Evolutionary conservation across 2,329 filamentous ascomycete species (phyloP).

Genomic region (Diaporthe citriasiana): DNA sequence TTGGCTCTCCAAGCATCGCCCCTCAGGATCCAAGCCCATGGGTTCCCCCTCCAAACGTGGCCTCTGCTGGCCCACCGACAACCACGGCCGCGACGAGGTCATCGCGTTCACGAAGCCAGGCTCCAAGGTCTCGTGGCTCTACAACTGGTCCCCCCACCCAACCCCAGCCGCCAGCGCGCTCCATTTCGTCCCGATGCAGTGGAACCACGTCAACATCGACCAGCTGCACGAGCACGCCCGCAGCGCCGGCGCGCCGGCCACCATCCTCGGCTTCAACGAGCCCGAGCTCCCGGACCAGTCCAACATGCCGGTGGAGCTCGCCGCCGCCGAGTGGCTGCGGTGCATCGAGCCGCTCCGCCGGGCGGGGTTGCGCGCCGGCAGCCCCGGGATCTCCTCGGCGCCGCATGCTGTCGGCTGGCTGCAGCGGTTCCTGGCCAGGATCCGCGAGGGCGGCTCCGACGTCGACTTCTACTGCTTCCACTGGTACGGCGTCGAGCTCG

Average conservation of each 20-base stretch:
- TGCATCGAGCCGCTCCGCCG: slow-evolving; percentile 44
- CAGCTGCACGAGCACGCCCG: slow-evolving; percentile 36
- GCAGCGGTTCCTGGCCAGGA: slow-evolving; percentile 40
- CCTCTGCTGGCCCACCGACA: slow-evolving; percentile 45
- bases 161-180: slow-evolving; percentile 41
- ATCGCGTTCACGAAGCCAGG: slow-evolving; percentile 50
- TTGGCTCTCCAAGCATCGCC: no score
- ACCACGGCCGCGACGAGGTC: slow-evolving; percentile 44
- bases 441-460: slow-evolving; percentile 43
- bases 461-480: slow-evolving; percentile 47
- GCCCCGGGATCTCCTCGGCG: slow-evolving; percentile 45
- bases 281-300: slow-evolving; percentile 45
- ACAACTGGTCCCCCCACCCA: slow-evolving; percentile 46
- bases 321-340: slow-evolving; percentile 45
- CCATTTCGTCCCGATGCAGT: slow-evolving; percentile 47
- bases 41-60: slow-evolving; percentile 43
- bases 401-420: slow-evolving; percentile 45
- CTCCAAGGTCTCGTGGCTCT: slow-evolving; percentile 45
- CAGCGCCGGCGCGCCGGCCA: not conserved
- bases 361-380: slow-evolving; percentile 42
- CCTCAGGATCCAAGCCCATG: not conserved
- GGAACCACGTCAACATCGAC: slow-evolving; percentile 47
- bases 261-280: slow-evolving; percentile 46
- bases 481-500: slow-evolving; percentile 46
- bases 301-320: slow-evolving; percentile 45